Base-by-base conservation (phyloP, 2,329 filamentous ascomycete species). In the Ascochyta lentis region DNA sequence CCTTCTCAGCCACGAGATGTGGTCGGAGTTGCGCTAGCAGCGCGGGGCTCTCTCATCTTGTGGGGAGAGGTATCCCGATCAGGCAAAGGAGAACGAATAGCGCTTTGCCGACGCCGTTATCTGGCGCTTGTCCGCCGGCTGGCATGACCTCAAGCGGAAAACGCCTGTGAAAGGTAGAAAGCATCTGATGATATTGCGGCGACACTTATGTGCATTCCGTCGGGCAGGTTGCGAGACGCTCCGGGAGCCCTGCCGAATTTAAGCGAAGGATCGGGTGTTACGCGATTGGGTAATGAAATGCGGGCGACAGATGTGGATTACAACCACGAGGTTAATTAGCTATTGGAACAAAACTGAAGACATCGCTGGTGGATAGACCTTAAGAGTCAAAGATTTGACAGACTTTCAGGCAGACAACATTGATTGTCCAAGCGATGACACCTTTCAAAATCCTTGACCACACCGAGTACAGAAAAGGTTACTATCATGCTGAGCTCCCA, bases 11-110 rank as follows among this genome's bases (percentile, higher is more conserved):
- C 49, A 56, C 50, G 22, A 27, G 54, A 54, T 41, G 58, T 63
- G 53, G 58, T 66, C 23, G 54, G 29, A 56, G 49, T 43, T 26
- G 37, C 55, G 50, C 55, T 58, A 58, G 24, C 22, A 47, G 56
- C 63, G 66, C 66, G 66, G 66, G 65, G 66, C 64, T 60, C 59
- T 50, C 61, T 46, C 37, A 35, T 47, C 22, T 6, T 56, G 47
- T 56, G 53, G 66, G 66, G 64, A 62, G 61, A 62, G 64, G 61
- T 67, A 66, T 65, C 66, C 66, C 59, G 7, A 66, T 66, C 50
- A 49, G 66, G 66, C 59, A 68, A 68, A 61, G 56, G 58, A 65
- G 65, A 66, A 64, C 66, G 66, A 64, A 60, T 64, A 46, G 37
- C 61, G 55, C 56, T 62, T 67, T 63, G 54, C 60, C 64, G 57